phyloP scores from a whole-genome alignment of 2,329 filamentous ascomycete species.

The Fusarium solani-melongenae region DNA sequence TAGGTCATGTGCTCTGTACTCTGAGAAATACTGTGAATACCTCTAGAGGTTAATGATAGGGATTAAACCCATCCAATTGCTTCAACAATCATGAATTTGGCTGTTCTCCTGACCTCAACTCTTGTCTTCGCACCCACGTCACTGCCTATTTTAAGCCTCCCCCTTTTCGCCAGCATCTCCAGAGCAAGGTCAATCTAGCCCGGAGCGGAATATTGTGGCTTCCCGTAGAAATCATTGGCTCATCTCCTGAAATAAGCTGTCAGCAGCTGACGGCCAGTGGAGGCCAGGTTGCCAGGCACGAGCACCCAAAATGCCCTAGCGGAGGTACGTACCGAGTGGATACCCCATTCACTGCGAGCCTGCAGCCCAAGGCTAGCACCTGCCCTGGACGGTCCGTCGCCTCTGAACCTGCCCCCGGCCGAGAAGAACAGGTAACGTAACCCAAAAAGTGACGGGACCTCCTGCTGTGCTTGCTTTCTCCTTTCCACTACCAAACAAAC shows the following conservation, averaged over 20 bases:
- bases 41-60: background rate
- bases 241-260: constrained; percentile 18
- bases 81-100: background rate
- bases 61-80: background rate
- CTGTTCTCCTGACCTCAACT: background rate
- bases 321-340: constrained; percentile 24
- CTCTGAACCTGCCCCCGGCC: constrained; percentile 27
- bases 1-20: background rate
- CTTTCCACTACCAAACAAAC: constrained; percentile 41
- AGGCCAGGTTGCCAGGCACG: constrained; percentile 13
- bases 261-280: constrained; percentile 25
- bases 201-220: constrained; percentile 33
- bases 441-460: constrained; percentile 42
- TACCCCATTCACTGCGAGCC: background rate
- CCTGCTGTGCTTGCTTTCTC: constrained; percentile 25
- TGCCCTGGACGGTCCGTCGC: constrained; percentile 26
- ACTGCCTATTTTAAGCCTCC: constrained; percentile 13
- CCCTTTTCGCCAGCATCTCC: constrained; percentile 34
- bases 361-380: constrained; percentile 7
- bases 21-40: background rate
- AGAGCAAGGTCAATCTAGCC: constrained; percentile 29
- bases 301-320: background rate
- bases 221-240: constrained; percentile 13
- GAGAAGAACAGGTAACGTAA: constrained; percentile 50
- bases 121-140: background rate